Evolutionary conservation across 768 basidiomycete species (phyloP).

Genomic region (Amanita phalloides): DNA sequence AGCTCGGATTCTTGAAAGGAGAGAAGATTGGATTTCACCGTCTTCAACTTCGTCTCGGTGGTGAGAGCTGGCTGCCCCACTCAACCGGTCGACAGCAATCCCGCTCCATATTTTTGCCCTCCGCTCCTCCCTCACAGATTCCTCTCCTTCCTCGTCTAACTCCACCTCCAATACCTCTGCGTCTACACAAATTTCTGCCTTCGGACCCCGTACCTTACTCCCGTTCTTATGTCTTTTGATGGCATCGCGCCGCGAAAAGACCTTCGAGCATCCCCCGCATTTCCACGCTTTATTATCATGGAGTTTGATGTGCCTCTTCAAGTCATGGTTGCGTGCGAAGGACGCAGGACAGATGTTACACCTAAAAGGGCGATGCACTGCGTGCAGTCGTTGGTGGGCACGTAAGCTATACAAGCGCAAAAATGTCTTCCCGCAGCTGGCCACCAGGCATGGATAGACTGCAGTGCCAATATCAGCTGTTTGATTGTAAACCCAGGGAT

Average conservation of each 20-base stretch:
- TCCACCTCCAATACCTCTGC: conserved; percentile 57
- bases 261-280: conserved; percentile 62
- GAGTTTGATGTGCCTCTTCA: conserved; percentile 65
- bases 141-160: conserved; percentile 30
- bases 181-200: conserved; percentile 39
- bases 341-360: conserved; percentile 61
- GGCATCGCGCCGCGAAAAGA: conserved; percentile 70
- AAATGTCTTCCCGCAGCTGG: conserved; percentile 59
- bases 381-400: conserved; percentile 59
- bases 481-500: conserved; percentile 23
- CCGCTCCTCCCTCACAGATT: conserved; percentile 44
- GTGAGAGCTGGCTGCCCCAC: conserved; percentile 15
- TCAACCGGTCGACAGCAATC: conserved; percentile 33
- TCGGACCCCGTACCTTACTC: conserved; percentile 37
- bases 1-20: conserved; percentile 39
- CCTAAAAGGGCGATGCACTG: conserved; percentile 52
- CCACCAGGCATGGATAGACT: conserved; percentile 69
- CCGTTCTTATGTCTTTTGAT: conserved; percentile 70
- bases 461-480: conserved; percentile 54
- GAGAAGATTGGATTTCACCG: conserved; percentile 43
- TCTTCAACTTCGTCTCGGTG: conserved; percentile 34
- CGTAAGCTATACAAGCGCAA: conserved; percentile 60
- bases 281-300: conserved; percentile 69
- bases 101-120: conserved; percentile 57
- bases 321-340: conserved; percentile 70